Percentiles rank a stretch among this genome's conserved stretches.
phyloP scores from a whole-genome alignment of 2,329 filamentous ascomycete genomes.

The Reticulascus tulasneorum region DNA sequence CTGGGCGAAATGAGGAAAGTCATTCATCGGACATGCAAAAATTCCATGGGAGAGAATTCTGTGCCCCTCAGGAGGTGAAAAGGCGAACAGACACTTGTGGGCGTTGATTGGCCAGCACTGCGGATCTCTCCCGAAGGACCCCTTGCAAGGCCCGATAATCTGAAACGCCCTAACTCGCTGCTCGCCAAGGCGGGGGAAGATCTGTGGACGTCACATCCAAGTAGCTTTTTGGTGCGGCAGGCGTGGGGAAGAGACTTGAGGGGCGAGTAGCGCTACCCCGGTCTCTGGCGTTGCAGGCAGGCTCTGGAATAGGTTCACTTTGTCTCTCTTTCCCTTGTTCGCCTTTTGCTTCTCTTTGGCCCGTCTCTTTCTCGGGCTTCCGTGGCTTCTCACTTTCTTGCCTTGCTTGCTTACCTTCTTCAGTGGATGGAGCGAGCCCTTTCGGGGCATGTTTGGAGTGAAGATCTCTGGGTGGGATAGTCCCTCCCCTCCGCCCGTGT shows the following conservation, averaged over 20 bases:
- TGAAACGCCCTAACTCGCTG: constrained; percentile 14
- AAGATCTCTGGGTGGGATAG: too few species aligned
- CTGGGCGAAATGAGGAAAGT: too few species aligned
- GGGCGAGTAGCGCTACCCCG: constrained; percentile 1
- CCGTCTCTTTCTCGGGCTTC: too few species aligned
- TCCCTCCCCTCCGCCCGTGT: too few species aligned
- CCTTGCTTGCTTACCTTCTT: neutral
- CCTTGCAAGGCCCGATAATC: constrained; percentile 7
- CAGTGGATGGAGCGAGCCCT: too few species aligned
- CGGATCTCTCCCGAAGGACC: neutral
- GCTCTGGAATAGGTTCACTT: constrained; percentile 1
- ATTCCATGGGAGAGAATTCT: too few species aligned
- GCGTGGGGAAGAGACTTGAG: neutral
- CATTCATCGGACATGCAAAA: too few species aligned
- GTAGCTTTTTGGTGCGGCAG: neutral
- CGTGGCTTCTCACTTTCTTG: neutral
- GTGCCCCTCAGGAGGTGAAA: too few species aligned
- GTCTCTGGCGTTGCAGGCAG: constrained; percentile 6
- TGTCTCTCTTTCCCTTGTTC: neutral
- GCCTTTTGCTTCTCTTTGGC: neutral
- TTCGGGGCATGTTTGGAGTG: too few species aligned
- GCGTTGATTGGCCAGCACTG: constrained; percentile 10
- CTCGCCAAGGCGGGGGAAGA: constrained; percentile 4
- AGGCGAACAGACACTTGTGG: neutral
- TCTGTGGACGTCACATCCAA: neutral